Evolutionary conservation across 2,329 filamentous ascomycete species (phyloP), one percentile per base, ranked within the genome.

Genomic region (Colletotrichum sp.): DNA sequence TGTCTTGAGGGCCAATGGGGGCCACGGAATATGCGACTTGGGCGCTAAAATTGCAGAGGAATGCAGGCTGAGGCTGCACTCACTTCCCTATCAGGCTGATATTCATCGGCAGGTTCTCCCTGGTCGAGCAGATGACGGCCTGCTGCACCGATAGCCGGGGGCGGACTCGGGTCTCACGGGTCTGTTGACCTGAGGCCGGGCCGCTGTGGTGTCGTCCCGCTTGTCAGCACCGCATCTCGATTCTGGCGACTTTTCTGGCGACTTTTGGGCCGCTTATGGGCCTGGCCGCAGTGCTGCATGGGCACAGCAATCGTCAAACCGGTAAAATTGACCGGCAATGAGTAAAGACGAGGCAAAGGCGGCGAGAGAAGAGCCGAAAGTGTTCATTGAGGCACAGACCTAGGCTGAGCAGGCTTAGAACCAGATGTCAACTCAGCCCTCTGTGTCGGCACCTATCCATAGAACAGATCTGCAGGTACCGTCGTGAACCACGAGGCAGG

Each of bases 391-490:
- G 73, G 73, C 73, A 69, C 64, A 73, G 73, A 64, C 64, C 55
- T 59, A n/a, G 26, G 59, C 59, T 64, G 16, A 60, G 55, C 16
- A 21, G 59, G 57, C 59, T 69, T 65, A 39, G 70, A 44, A 57
- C 64, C 73, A 69, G 44, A 34, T 21, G 21, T n/a, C 28, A 59
- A 36, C 64, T 59, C 44, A 73, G 70, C 64, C 70, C 55, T 76
- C 73, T 64, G 64, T 59, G 44, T 34, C 73, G 70, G 44, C 44
- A 73, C 26, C 64, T 69, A 52, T 65, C 44, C 44, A 36, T 65
- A 69, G 34, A 65, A 76, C 26, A 62, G 64, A 76, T 76, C 73
- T 76, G 73, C 73, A 76, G 73, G 73, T 65, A 76, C 73, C 57
- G 60, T 76, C 70, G 70, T 18, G 62, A 49, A 57, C 44, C 70